Conservation (phyloP, 2,329 filamentous ascomycete genomes). For the Colletotrichum kahawae region DNA sequence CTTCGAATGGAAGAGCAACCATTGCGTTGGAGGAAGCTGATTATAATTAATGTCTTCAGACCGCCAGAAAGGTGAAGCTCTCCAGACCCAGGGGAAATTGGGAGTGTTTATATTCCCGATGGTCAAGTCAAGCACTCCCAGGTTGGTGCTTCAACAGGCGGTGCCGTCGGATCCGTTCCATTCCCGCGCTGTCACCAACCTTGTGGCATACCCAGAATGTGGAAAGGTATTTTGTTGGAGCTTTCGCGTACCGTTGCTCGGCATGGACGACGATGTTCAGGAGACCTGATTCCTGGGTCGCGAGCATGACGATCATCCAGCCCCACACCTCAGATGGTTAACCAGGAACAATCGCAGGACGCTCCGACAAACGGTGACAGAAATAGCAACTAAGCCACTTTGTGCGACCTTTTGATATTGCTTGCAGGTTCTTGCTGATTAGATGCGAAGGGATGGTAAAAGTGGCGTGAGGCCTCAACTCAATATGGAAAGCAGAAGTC, state of each 20-base stretch:
- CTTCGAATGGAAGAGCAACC: neutral
- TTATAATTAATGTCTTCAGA: neutral
- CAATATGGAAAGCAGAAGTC: neutral
- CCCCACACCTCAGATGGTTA: neutral
- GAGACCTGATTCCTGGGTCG: neutral
- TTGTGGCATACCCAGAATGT: conserved; percentile 3
- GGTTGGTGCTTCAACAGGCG: neutral
- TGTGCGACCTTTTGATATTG: neutral
- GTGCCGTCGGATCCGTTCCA: neutral
- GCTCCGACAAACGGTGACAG: neutral
- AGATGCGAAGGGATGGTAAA: neutral
- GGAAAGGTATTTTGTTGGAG: neutral
- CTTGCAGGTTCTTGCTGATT: neutral
- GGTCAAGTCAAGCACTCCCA: neutral
- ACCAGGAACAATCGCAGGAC: neutral
- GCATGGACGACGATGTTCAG: neutral
- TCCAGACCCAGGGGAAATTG: neutral
- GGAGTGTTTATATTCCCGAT: neutral
- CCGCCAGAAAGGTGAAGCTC: neutral
- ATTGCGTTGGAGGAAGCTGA: neutral
- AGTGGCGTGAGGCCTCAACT: neutral
- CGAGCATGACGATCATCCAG: neutral
- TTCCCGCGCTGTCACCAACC: conserved; percentile 3
- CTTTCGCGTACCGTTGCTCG: neutral
- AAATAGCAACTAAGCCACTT: neutral